phyloP scores from a whole-genome alignment of 106 monocot genomes.

The Gastrodia elata region DNA sequence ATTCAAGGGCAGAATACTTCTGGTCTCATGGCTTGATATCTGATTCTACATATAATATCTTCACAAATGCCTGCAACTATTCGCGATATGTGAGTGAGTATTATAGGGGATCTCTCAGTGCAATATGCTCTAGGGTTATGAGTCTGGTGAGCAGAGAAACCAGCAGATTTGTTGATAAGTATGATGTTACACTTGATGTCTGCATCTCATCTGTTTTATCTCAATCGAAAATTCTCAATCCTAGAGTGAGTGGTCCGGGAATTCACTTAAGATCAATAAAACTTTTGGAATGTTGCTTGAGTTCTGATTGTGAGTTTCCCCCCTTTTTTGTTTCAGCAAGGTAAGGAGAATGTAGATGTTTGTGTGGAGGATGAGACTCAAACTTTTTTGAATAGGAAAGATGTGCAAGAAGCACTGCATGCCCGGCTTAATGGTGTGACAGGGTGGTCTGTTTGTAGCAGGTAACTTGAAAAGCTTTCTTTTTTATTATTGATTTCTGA shows the following conservation, averaged over 20 bases:
- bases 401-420: conserved; percentile 81
- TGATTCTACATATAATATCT: conserved; percentile 68
- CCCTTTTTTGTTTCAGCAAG: conserved; percentile 36
- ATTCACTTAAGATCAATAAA: not conserved
- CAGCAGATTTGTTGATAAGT: conserved; percentile 95
- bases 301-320: not conserved
- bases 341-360: conserved; percentile 62
- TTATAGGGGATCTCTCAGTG: conserved; percentile 67
- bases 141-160: conserved; percentile 82
- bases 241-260: conserved; percentile 43
- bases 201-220: conserved; percentile 87
- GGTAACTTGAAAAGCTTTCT: conserved; percentile 21
- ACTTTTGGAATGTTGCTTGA: too few relatives aligned
- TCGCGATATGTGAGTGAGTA: conserved; percentile 91
- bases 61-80: conserved; percentile 84
- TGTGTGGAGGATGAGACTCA: conserved; percentile 95
- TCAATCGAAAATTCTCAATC: conserved; percentile 56
- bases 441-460: conserved; percentile 89
- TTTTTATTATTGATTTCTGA: not conserved
- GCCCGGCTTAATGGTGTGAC: conserved; percentile 42
- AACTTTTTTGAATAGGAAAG: conserved; percentile 81
- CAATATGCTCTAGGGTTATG: conserved; percentile 70
- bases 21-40: conserved; percentile 99
- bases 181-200: conserved; percentile 96
- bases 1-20: conserved; percentile 89